Base-by-base conservation (phyloP, 768 basidiomycete species). In the Trametes cubensis region DNA sequence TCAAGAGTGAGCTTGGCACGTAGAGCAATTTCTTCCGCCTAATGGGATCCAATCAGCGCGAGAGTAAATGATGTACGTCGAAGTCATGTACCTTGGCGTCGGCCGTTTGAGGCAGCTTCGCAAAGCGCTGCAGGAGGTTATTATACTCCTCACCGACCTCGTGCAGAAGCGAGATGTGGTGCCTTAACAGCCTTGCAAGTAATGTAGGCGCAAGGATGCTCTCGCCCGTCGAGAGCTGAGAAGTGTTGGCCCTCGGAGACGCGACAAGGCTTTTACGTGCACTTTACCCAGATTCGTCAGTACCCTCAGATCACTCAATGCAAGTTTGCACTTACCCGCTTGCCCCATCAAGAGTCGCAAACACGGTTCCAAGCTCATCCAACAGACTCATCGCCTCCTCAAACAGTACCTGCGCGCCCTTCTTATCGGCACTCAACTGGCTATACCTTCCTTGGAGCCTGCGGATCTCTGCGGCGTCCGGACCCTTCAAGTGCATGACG, bases 1-100 rank as follows among this genome's bases (percentile, higher is more conserved):
- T 91, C 85, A 28, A 98, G 75, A 0, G 86, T 87, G n/a, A 96
- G 76, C 65, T 84, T 87, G 0, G 89, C 95, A 70, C 92, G 80
- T 0, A 97, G 75, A 3, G 83, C 80, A 66, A 85, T 83, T 69
- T 92, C 87, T 70, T 92, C 89, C 11, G 87, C 87, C 90, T 95
- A 59, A 61, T 39, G 8, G 52, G 26, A 21, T 23, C 25, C 8
- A 26, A 28, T 49, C 20, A 53, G 8, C 8, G 2, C 17, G 10
- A 4, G 34, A 15, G 39, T 8, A 25, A 4, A 4, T 7, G 18
- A 13, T 14, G 10, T 15, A 1, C 20, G 3, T 21, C 11, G 2
- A 21, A 6, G 14, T n/a, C 10, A 23, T 51, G 2, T n/a, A 88
- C 88, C 77, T 88, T 86, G 10, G 79, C 84, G 34, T 81, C 81